Percentiles rank a stretch among this genome's conserved stretches.
These are phyloP conservation scores for Pseudogymnoascus sp. DNA, from an alignment of 2,329 filamentous ascomycete genomes.

Conservation along the genomic window DNA sequence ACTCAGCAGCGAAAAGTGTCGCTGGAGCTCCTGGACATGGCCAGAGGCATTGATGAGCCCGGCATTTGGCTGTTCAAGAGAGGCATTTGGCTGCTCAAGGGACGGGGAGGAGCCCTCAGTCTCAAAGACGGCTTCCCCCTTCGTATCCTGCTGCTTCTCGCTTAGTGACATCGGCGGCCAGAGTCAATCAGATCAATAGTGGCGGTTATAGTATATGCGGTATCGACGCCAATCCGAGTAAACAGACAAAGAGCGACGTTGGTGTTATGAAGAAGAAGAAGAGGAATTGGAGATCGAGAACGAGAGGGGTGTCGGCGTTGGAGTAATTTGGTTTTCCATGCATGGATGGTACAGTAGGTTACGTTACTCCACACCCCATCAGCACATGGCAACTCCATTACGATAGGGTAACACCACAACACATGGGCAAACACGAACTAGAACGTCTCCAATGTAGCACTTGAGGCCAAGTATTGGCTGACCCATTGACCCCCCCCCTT, in stretches of 20 bases:
- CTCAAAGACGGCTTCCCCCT: not conserved
- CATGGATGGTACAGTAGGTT: not conserved
- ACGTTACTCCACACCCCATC: not conserved
- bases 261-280: not conserved
- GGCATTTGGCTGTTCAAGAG: not conserved
- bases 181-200: not conserved
- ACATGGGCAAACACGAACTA: not conserved
- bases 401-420: not conserved
- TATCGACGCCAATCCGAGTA: not conserved
- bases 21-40: slow-evolving; percentile 35
- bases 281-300: not conserved
- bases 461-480: not conserved
- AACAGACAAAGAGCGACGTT: not conserved
- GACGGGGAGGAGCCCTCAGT: not conserved
- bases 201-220: not conserved
- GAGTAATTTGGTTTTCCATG: not conserved
- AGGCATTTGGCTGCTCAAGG: not conserved
- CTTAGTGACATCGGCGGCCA: not conserved
- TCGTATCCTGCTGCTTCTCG: not conserved
- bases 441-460: not conserved
- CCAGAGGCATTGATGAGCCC: slow-evolving; percentile 34
- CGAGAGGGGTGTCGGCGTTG: not conserved
- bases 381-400: not conserved
- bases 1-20: slow-evolving; percentile 37
- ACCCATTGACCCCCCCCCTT: not conserved